These are phyloP conservation scores for Leucocoprinus leucothites DNA, from an alignment of 768 basidiomycete species.

Conservation along the genomic window DNA sequence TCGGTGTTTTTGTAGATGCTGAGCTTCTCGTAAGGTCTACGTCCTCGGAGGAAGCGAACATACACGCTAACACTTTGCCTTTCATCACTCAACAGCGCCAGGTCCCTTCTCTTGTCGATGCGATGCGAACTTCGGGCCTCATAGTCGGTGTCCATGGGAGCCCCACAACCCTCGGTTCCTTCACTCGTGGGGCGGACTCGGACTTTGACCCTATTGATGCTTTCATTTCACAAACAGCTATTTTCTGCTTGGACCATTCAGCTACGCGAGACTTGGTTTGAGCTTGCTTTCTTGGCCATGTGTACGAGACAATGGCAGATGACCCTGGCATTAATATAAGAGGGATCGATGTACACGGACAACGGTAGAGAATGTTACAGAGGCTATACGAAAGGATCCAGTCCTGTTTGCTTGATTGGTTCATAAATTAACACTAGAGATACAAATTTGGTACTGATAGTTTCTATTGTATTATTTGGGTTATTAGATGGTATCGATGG, in stretches of 20 bases:
- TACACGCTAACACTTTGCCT: neutral
- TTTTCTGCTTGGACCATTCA: constrained; percentile 66
- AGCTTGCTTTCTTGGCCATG: neutral
- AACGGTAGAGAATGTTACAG: neutral
- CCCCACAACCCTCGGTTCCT: constrained; percentile 37
- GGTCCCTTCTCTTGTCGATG: constrained; percentile 87
- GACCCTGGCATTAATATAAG: neutral
- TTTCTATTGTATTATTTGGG: constrained; percentile 9
- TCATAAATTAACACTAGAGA: constrained; percentile 13
- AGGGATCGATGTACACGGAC: neutral
- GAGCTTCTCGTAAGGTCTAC: constrained; percentile 66
- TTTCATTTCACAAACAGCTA: constrained; percentile 56
- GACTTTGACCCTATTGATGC: constrained; percentile 64
- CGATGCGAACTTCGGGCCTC: constrained; percentile 85
- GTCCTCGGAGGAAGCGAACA: constrained; percentile 1
- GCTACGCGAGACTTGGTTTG: constrained; percentile 6
- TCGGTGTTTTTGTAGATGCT: constrained; percentile 89
- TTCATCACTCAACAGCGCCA: constrained; percentile 49
- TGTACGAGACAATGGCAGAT: neutral
- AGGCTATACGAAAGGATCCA: neutral
- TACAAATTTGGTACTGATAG: constrained; percentile 7
- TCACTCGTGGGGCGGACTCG: constrained; percentile 30
- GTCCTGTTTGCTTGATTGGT: neutral
- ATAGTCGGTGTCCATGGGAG: constrained; percentile 83
- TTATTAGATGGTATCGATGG: constrained; percentile 3